Evolutionary conservation across 108 stramenopile species (phyloP).

Genomic region (Cyclotella cryptica): DNA sequence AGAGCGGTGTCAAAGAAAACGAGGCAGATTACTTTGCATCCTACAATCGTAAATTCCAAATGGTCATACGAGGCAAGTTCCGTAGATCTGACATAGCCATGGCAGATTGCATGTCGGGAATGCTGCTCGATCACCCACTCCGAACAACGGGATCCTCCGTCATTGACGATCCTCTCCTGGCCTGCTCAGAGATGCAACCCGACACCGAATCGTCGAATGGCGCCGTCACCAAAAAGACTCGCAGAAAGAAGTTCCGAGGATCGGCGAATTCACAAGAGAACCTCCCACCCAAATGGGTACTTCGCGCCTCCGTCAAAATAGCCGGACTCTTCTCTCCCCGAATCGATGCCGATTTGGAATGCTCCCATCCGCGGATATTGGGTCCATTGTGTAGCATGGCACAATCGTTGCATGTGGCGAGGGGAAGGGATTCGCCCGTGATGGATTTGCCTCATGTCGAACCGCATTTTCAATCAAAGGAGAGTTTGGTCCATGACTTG

Average conservation of each 20-base stretch:
- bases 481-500: conserved; percentile 30
- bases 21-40: conserved; percentile 40
- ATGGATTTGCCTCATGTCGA: conserved; percentile 30
- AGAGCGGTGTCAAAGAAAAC: not conserved
- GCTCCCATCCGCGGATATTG: conserved; percentile 62
- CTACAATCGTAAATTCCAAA: conserved; percentile 48
- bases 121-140: conserved; percentile 54
- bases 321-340: conserved; percentile 81
- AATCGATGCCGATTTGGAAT: conserved; percentile 72
- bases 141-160: conserved; percentile 17
- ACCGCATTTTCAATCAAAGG: conserved; percentile 25
- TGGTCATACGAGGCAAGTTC: conserved; percentile 47
- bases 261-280: conserved; percentile 31
- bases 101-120: conserved; percentile 81
- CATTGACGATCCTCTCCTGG: not conserved
- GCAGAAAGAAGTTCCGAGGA: not conserved
- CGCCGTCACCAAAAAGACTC: not conserved
- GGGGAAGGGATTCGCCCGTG: conserved; percentile 15
- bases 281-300: conserved; percentile 79
- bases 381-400: conserved; percentile 84
- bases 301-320: conserved; percentile 77
- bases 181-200: not conserved
- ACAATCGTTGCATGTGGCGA: conserved; percentile 63
- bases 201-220: not conserved
- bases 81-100: conserved; percentile 40